A percentile compares a stretch with the other conserved stretches of the same genome.
These are phyloP conservation scores for Ilex aquifolium DNA, from an alignment of 257 asterid species.

Conservation along the genomic window DNA sequence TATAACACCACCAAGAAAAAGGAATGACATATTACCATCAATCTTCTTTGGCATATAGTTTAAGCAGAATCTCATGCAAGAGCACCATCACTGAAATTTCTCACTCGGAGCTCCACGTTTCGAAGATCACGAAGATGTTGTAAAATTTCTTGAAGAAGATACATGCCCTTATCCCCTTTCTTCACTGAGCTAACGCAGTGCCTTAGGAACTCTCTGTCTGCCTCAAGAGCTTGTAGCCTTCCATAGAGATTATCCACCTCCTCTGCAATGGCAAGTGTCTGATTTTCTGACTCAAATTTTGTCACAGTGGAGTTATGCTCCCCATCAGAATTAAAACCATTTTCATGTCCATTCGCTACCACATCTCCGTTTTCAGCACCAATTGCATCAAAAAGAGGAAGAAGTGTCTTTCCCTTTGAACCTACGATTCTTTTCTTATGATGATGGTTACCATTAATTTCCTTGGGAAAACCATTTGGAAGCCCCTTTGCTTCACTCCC, in stretches of 20 bases:
- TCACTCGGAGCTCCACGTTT: conserved; percentile 62
- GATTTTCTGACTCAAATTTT: conserved; percentile 34
- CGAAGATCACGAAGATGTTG: conserved; percentile 78
- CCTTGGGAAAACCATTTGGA: conserved; percentile 43
- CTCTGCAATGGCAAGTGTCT: conserved; percentile 61
- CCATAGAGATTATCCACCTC: conserved; percentile 85
- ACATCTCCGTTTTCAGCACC: conserved; percentile 42
- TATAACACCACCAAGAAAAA: not conserved
- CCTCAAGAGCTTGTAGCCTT: conserved; percentile 90
- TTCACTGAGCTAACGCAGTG: conserved; percentile 79
- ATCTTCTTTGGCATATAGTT: conserved; percentile 14
- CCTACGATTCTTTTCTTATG: conserved; percentile 25
- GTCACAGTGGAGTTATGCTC: conserved; percentile 27
- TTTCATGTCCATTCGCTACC: conserved; percentile 23
- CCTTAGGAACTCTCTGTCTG: conserved; percentile 85
- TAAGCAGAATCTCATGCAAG: conserved; percentile 15
- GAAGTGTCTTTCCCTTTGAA: conserved; percentile 63
- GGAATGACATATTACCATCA: conserved; percentile 16
- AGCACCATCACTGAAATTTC: conserved; percentile 38
- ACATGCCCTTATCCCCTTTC: conserved; percentile 90
- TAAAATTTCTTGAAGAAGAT: conserved; percentile 83
- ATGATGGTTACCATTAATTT: conserved; percentile 39
- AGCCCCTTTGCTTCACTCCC: conserved; percentile 32
- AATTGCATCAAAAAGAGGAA: conserved; percentile 81
- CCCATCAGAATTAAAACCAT: conserved; percentile 34